Evolutionary conservation across 176 grass and related monocot genomes (phyloP).

Genomic region (Thinopyrum elongatum): DNA sequence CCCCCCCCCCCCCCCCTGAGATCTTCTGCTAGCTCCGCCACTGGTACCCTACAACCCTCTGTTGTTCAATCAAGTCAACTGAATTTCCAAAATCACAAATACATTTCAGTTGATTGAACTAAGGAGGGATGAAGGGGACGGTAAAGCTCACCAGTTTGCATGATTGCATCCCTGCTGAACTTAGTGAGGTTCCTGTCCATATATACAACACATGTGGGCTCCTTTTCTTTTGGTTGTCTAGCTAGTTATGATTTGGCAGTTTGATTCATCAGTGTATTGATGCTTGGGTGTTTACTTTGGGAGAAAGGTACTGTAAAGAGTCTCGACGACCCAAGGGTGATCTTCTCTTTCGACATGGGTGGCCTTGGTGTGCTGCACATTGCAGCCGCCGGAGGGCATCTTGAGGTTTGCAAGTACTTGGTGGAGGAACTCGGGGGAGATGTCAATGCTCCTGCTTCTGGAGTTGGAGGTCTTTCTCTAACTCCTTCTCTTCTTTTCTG

Average conservation of each 20-base stretch:
- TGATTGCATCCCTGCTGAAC: too few species aligned
- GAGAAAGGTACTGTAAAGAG: background rate
- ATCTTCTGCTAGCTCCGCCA: too few species aligned
- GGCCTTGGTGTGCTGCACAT: background rate
- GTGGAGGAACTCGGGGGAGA: slow-evolving; percentile 35
- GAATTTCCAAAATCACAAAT: too few species aligned
- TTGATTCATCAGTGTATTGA: background rate
- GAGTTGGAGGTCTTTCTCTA: background rate
- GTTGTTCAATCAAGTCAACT: too few species aligned
- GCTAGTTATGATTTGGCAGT: background rate
- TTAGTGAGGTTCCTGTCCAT: background rate
- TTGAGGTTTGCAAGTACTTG: slow-evolving; percentile 38
- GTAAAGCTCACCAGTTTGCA: too few species aligned
- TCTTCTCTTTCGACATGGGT: background rate
- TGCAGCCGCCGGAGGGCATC: background rate
- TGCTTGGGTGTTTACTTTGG: background rate
- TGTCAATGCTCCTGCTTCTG: background rate
- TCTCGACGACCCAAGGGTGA: background rate
- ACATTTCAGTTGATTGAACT: too few species aligned
- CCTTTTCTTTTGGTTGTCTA: background rate
- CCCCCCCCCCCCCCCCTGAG: too few species aligned
- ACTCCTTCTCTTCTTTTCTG: background rate
- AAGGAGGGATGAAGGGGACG: too few species aligned
- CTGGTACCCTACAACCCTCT: too few species aligned
- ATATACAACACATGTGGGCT: background rate